Evolutionary conservation across 2,329 filamentous ascomycete species (phyloP), one percentile per base, ranked within the genome.

Genomic region (Aspergillus japonicus): DNA sequence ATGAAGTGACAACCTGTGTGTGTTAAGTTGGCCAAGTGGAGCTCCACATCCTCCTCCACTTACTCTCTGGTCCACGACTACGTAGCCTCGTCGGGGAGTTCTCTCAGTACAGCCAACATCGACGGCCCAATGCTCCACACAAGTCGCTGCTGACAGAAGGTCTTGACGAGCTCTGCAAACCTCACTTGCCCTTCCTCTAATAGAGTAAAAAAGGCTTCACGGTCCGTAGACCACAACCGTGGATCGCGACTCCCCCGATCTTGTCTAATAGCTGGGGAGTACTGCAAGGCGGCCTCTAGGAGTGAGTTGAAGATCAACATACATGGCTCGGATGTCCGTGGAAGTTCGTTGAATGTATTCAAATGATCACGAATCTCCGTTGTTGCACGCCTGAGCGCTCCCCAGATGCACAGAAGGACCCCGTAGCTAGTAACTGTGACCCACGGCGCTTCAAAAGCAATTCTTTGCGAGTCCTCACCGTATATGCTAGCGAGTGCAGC

Each of bases 341-440:
- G 65, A 16, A 65, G 49, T 53, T 64, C 53, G 39, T 65, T 51
- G 44, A 64, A 65, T 0, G 62, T 60, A 8, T 58, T 57, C 44
- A 65, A 48, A 7, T 65, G 63, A 6, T 50, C 35, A 1, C 66
- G 64, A 24, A 72, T 65, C 33, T 74, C 68, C 1, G 65, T 59
- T 2, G 61, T 66, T 1, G 71, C 70, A 52, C 70, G 68, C 50
- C 66, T 60, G 1, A 75, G 61, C 0, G 69, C 68, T 26, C 66
- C 61, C 72, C 72, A 75, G 5, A 74, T 64, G 5, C 68, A 68
- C 31, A 75, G 54, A 2, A 75, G 59, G 23, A 74, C 66, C 7
- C 67, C 64, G 24, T 73, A 73, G 2, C 65, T 68, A 10, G 64
- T 57, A 2, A 74, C 66, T 0, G 67, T 71, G 0, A 66, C 65